phyloP scores from a whole-genome alignment of 495 filamentous ascomycete species.

The Filosporella fistucella region DNA sequence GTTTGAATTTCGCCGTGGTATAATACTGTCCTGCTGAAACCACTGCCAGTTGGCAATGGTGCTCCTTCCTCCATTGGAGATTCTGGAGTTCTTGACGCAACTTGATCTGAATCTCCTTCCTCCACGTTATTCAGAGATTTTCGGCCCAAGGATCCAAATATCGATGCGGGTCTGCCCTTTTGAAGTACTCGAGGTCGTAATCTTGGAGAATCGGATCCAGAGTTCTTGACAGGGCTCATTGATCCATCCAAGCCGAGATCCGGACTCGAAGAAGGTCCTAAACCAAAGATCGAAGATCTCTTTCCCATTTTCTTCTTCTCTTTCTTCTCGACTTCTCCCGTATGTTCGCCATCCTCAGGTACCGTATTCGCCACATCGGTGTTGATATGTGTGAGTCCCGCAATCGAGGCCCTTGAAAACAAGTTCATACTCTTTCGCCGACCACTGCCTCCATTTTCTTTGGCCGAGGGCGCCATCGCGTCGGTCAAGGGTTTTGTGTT shows the following conservation, averaged over 20 bases:
- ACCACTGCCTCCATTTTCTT: constrained; percentile 1
- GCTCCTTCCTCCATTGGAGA: constrained; percentile 6
- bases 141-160: constrained; percentile 25
- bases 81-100: constrained; percentile 11
- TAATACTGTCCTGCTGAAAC: constrained; percentile 11
- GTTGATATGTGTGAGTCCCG: constrained; percentile 13
- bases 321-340: constrained; percentile 1
- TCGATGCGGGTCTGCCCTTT: constrained; percentile 20
- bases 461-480: constrained; percentile 13
- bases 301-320: constrained; percentile 17
- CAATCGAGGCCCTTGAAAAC: constrained; percentile 9
- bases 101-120: constrained; percentile 14
- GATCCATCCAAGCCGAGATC: constrained; percentile 13
- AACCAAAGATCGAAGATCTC: constrained; percentile 18
- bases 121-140: constrained; percentile 14
- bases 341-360: constrained; percentile 5
- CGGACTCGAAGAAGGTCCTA: constrained; percentile 11
- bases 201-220: constrained; percentile 10
- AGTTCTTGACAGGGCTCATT: constrained; percentile 14
- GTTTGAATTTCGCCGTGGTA: constrained; percentile 73
- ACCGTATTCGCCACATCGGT: constrained; percentile 10
- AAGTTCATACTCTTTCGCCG: constrained; percentile 20
- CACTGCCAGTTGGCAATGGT: neutral
- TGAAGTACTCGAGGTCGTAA: constrained; percentile 20
- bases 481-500: neutral